Conservation (phyloP, 352 stramenopile genomes). For the Phytophthora pisi region DNA sequence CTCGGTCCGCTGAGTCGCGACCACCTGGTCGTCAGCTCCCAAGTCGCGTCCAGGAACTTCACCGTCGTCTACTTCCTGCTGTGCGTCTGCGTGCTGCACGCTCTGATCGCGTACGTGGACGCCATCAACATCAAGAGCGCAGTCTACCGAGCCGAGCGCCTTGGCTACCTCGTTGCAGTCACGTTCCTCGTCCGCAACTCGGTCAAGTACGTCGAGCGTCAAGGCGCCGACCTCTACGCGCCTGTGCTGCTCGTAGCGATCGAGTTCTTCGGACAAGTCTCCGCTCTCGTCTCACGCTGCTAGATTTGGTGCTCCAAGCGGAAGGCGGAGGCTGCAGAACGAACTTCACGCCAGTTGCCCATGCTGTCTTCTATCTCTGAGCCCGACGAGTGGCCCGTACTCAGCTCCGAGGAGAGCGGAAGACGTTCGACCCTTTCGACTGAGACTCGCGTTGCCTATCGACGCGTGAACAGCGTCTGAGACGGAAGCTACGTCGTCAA, state of each 20-base stretch:
- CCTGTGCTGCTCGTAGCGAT: conserved; percentile 21
- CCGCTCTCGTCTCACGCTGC: conserved; percentile 6
- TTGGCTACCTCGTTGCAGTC: conserved; percentile 28
- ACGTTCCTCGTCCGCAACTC: conserved; percentile 21
- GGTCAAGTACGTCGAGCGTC: conserved; percentile 16
- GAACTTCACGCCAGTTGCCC: not conserved
- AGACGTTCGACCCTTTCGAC: not conserved
- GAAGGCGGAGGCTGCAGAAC: not conserved
- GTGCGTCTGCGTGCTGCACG: conserved; percentile 25
- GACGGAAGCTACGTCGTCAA: not conserved
- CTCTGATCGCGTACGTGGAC: conserved; percentile 27
- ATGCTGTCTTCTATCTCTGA: conserved; percentile 17
- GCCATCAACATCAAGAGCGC: conserved; percentile 19
- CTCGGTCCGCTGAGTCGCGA: conserved; percentile 22
- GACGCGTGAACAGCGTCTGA: not conserved
- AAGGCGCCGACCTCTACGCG: conserved; percentile 18
- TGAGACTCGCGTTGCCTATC: not conserved
- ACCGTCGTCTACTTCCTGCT: conserved; percentile 31
- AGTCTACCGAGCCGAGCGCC: conserved; percentile 19
- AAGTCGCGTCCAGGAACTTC: conserved; percentile 15
- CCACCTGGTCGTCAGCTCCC: conserved; percentile 19
- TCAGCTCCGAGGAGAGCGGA: conserved; percentile 5
- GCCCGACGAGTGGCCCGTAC: conserved; percentile 14
- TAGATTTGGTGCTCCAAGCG: not conserved
- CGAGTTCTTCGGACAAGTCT: conserved; percentile 18